Evolutionary conservation across 345 rosid species (phyloP).

Genomic region (Moringa oleifera): DNA sequence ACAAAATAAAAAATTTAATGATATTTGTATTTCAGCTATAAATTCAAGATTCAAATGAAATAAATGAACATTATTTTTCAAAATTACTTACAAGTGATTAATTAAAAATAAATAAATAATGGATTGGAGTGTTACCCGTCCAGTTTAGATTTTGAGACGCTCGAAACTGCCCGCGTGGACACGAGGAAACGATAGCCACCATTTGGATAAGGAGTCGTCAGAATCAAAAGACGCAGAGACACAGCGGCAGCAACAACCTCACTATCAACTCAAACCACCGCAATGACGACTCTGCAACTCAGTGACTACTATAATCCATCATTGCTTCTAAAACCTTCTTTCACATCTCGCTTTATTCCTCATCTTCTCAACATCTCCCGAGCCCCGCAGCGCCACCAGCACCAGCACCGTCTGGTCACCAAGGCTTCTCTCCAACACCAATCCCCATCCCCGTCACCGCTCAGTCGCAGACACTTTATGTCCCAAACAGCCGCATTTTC

Average conservation of each 20-base stretch:
- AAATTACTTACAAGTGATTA: no score
- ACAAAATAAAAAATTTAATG: no score
- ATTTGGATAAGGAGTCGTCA: conserved; percentile 21
- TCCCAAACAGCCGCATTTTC: conserved; percentile 50
- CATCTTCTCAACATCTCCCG: conserved; percentile 21
- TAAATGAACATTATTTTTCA: no score
- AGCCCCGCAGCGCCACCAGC: no score
- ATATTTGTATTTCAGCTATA: no score
- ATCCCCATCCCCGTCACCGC: conserved; percentile 15
- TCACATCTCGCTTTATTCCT: conserved; percentile 28
- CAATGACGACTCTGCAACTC: conserved; percentile 42
- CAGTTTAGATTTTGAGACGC: neutral
- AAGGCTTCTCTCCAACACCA: conserved; percentile 33
- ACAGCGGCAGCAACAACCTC: no score
- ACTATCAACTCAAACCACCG: conserved; percentile 12
- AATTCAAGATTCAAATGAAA: no score
- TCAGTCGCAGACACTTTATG: conserved; percentile 42
- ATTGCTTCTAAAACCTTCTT: conserved; percentile 28
- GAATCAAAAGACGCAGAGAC: conserved; percentile 10
- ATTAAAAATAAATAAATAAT: no score
- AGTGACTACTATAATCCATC: conserved; percentile 22
- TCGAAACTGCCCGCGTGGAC: conserved; percentile 19
- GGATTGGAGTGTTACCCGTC: no score
- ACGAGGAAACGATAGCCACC: conserved; percentile 28
- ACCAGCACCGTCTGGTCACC: conserved; percentile 26